Base-by-base conservation (phyloP, 2,329 filamentous ascomycete genomes). In the Neopestalotiopsis sp. region DNA sequence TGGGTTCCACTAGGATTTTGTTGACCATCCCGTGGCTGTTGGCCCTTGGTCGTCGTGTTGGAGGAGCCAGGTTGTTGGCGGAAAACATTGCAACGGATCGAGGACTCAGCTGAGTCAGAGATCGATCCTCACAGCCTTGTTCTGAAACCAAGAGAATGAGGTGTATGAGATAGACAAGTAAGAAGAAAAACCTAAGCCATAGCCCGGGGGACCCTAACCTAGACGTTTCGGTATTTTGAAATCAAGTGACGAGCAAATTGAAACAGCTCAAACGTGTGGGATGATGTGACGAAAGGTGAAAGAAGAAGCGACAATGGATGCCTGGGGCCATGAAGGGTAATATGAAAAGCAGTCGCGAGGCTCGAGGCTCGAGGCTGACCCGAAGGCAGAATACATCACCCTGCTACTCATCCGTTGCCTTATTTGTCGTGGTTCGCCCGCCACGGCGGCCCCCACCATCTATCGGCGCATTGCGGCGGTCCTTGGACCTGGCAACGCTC, bases 341-440 rank as follows among this genome's bases (percentile, higher is more conserved):
- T 49, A 62, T 38, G 30, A 40, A 57, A 53, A 14, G 7, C 14
- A 17, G 45, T 24, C 17, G 20, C 30, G 17, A 7, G n/a, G 49
- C 24, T 4, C 49, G 61, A 57, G 61, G 32, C 61, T 73, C 72
- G 73, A 77, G 75, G 76, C 75, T 76, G 73, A 75, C 76, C 66
- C 72, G 59, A 42, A 74, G 76, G 74, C 75, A 74, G 71, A 74
- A 69, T 67, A 30, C 7, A 32, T 45, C 17, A 63, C 38, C 32
- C n/a, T 61, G 6, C 65, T 14, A 28, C 42, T 42, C n/a, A 6
- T 34, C 38, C 24, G 58, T 67, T 67, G 65, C 65, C 65, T 67
- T 67, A 24, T 67, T 67, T 61, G 14, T 57, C 63, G 49, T 67
- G 65, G 65, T 14, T 59, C 65, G 65, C 65, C 53, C 45, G 40